Percentiles rank a stretch among this genome's conserved stretches.
These are phyloP conservation scores for Solanum peruvianum DNA, from an alignment of 257 asterid genomes.

Conservation along the genomic window DNA sequence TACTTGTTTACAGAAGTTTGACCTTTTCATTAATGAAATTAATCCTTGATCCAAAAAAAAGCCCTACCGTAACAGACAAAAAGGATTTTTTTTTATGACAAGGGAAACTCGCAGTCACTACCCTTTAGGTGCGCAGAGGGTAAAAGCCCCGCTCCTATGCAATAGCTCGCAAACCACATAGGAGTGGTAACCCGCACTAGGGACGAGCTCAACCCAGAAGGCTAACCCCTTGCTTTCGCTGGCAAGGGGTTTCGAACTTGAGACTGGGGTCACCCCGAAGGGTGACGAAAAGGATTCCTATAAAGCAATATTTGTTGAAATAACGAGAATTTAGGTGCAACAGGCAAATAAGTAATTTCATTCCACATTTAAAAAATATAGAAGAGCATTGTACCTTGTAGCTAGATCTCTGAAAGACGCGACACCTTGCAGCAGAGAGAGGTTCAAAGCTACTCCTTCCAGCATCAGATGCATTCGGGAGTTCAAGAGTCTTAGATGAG, in stretches of 20 bases:
- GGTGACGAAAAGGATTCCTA: background rate
- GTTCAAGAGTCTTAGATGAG: conserved; percentile 36
- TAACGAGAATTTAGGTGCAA: background rate
- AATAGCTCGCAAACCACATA: too few species aligned
- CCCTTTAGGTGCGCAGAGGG: too few species aligned
- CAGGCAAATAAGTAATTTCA: background rate
- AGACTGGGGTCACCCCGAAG: too few species aligned
- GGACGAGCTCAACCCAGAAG: too few species aligned
- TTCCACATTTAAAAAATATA: background rate
- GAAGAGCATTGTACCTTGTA: conserved; percentile 32
- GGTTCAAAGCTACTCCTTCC: conserved; percentile 38
- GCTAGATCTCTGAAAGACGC: conserved; percentile 37
- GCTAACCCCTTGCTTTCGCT: too few species aligned
- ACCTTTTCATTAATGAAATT: background rate
- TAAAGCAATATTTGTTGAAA: background rate
- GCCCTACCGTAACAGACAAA: background rate
- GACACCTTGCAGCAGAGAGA: conserved; percentile 83
- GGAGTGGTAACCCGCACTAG: too few species aligned
- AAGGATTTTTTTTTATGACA: background rate
- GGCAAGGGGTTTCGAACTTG: too few species aligned
- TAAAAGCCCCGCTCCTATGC: too few species aligned
- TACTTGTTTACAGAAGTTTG: background rate
- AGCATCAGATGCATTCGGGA: conserved; percentile 35
- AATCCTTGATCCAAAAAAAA: background rate
- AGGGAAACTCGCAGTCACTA: too few species aligned